Conservation (phyloP, 768 basidiomycete species). For the Thelephora aurantiotincta region DNA sequence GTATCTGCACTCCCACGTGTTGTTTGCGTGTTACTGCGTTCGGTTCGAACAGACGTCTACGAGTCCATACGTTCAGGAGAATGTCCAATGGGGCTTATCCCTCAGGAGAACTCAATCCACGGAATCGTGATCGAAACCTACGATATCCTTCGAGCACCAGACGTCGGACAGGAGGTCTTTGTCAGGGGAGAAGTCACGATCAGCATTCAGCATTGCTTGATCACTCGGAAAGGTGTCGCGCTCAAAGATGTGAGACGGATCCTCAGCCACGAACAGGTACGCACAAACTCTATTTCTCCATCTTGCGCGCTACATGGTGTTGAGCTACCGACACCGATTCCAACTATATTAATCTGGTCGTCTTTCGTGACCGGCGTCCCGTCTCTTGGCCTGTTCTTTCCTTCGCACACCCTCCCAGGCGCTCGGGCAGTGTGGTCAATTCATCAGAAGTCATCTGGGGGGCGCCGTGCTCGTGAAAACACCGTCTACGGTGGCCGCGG, state of each 20-base stretch:
- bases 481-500: slow-evolving; percentile 65
- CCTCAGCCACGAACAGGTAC: slow-evolving; percentile 72
- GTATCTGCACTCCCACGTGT: slow-evolving; percentile 9
- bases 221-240: slow-evolving; percentile 44
- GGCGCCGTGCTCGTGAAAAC: slow-evolving; percentile 35
- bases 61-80: slow-evolving; percentile 28
- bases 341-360: neutral
- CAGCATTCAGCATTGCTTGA: slow-evolving; percentile 52
- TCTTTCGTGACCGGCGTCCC: too few species aligned
- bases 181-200: slow-evolving; percentile 47
- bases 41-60: slow-evolving; percentile 40
- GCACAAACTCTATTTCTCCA: slow-evolving; percentile 4
- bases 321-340: too few species aligned
- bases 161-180: slow-evolving; percentile 27
- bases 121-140: slow-evolving; percentile 68
- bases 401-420: slow-evolving; percentile 28
- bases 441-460: slow-evolving; percentile 40
- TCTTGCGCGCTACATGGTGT: neutral
- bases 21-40: neutral
- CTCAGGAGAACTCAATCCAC: slow-evolving; percentile 69
- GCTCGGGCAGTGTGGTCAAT: slow-evolving; percentile 62
- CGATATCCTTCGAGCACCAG: slow-evolving; percentile 36
- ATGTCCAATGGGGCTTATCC: slow-evolving; percentile 45
- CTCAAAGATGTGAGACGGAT: slow-evolving; percentile 40
- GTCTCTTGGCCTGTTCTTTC: neutral